phyloP scores from a whole-genome alignment of 225 moss, liverwort and hornwort species.

The Neckera pumila region DNA sequence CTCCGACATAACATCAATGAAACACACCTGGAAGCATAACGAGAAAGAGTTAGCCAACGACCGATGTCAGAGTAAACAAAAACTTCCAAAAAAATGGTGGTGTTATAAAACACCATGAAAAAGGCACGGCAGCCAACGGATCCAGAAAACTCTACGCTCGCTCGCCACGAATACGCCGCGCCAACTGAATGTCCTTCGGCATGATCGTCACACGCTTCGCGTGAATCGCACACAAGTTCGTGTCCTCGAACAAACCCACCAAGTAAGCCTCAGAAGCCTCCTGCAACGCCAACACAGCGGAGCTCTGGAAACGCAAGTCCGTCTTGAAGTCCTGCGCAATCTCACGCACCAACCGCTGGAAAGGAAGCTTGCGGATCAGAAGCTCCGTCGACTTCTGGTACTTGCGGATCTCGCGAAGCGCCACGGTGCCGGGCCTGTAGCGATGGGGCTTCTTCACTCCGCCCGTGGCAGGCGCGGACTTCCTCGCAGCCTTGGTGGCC shows the following conservation, averaged over 20 bases:
- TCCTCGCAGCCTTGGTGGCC: background rate
- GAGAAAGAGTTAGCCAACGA: too few species aligned
- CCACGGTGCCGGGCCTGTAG: too few species aligned
- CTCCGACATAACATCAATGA: accelerated
- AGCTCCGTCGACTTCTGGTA: too few species aligned
- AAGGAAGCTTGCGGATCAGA: background rate
- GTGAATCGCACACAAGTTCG: too few species aligned
- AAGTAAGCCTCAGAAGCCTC: too few species aligned
- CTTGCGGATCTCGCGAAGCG: too few species aligned
- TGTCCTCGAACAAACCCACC: too few species aligned
- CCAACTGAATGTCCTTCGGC: background rate
- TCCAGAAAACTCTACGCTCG: background rate
- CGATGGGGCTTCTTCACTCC: background rate
- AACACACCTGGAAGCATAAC: too few species aligned
- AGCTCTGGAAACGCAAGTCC: background rate
- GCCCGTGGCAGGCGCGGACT: background rate
- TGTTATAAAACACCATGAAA: background rate
- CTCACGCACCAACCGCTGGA: background rate
- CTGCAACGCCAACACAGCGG: background rate
- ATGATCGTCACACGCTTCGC: background rate
- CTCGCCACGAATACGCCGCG: background rate
- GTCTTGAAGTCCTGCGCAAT: background rate
- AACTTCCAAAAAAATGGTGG: background rate
- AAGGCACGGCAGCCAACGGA: too few species aligned
- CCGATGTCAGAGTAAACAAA: background rate